Base-by-base conservation (phyloP, 2,329 filamentous ascomycete genomes). In the Colletotrichum limetticola region DNA sequence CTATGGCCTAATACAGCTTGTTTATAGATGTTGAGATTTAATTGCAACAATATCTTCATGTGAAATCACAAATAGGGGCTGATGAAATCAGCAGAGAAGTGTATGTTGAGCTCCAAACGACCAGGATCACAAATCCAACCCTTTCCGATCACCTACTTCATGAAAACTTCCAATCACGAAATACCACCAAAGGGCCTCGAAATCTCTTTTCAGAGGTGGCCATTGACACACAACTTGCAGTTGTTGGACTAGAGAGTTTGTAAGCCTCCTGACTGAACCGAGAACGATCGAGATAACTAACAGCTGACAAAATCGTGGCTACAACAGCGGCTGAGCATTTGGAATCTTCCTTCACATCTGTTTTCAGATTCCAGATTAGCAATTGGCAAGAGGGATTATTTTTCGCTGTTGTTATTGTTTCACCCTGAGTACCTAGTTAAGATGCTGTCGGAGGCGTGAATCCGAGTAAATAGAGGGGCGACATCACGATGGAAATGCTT, bases 151-250 rank as follows among this genome's bases (percentile, higher is more conserved):
- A n/a, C 42, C 42, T 49, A 19, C 4, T 22, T n/a, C 8, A 49
- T n/a, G 26, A 26, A 26, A 26, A 49, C 37, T 16, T 42, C 4
- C 37, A 49, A 49, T 49, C 7, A 22, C 19, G 4, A 49, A 22
- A 49, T 49, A 22, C 19, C 8, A 49, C 8, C 6, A 8, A n/a
- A n/a, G n/a, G 19, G 8, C 19, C 42, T 42, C 37, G 16, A 16
- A 42, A 1, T 1, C 7, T 8, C 37, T 42, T 42, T 7, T 49
- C 42, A 67, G 6, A 61, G 56, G 30, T 67, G 65, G 16, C 65
- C 65, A 5, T 61, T 67, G n/a, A 67, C 65, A 53, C 65, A 67
- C 42, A 67, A 26, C 37, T 67, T 67, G 65, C 65, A 67, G 56
- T 67, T 67, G 56, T 53, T 61, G 11, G 65, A 67, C 65, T 67